Evolutionary conservation across 768 basidiomycete species (phyloP).

Genomic region (Tremella fuciformis): DNA sequence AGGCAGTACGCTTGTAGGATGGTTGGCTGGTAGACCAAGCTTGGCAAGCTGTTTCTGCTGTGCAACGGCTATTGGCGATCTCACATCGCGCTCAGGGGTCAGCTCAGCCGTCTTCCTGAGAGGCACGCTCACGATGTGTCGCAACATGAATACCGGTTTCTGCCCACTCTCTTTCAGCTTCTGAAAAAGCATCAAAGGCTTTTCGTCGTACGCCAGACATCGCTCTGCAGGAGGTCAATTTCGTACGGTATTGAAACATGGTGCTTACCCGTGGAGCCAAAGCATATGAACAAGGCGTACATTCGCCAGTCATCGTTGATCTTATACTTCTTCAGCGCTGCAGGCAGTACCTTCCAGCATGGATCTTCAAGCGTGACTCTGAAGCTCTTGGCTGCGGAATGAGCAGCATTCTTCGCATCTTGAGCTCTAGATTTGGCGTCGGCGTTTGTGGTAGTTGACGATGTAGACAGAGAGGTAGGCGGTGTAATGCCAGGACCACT

Average conservation of each 20-base stretch:
- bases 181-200: constrained; percentile 93
- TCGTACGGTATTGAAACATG: not conserved
- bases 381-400: constrained; percentile 68
- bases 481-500: constrained; percentile 1
- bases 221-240: constrained; percentile 73
- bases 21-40: constrained; percentile 31
- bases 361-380: constrained; percentile 97
- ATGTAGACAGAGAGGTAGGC: constrained; percentile 5
- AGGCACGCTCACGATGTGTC: constrained; percentile 47
- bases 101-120: not conserved
- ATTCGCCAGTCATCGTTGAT: constrained; percentile 99
- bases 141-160: constrained; percentile 92
- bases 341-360: constrained; percentile 96
- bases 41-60: constrained; percentile 91
- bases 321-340: constrained; percentile 96
- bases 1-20: constrained; percentile 30
- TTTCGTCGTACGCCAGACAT: constrained; percentile 95
- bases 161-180: constrained; percentile 95
- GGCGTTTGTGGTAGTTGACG: constrained; percentile 5
- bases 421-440: constrained; percentile 22
- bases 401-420: constrained; percentile 41
- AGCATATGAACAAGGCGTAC: constrained; percentile 99
- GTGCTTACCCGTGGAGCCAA: constrained; percentile 76
- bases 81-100: constrained; percentile 64
- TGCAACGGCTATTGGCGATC: constrained; percentile 93